phyloP scores from a whole-genome alignment of 208 protist genomes.

The Trypanosoma vivax region DNA sequence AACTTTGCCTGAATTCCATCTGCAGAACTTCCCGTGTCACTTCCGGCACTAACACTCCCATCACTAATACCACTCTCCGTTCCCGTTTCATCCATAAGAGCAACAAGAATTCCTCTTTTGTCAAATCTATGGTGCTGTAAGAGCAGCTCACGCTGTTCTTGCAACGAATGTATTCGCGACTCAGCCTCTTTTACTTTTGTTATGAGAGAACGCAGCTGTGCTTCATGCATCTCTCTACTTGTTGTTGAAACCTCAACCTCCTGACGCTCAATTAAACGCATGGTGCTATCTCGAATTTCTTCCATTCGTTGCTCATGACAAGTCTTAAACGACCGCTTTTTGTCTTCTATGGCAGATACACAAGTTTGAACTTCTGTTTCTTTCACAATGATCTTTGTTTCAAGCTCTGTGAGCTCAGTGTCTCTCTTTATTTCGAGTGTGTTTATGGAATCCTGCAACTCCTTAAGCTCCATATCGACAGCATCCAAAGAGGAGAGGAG shows the following conservation, averaged over 20 bases:
- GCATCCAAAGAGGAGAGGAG: constrained; percentile 38
- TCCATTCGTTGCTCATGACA: constrained; percentile 28
- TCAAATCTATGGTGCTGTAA: constrained; percentile 19
- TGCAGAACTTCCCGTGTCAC: not conserved
- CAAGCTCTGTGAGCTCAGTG: constrained; percentile 42
- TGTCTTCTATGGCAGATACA: constrained; percentile 19
- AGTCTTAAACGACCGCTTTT: constrained; percentile 14
- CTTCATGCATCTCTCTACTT: constrained; percentile 27
- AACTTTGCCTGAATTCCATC: constrained; percentile 15
- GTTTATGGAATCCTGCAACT: constrained; percentile 28
- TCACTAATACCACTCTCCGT: not conserved
- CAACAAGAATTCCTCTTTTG: constrained; percentile 15
- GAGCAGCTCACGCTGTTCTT: constrained; percentile 17
- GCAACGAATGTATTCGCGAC: constrained; percentile 8
- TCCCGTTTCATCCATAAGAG: constrained; percentile 7
- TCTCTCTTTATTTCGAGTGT: constrained; percentile 48
- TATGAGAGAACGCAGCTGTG: constrained; percentile 19
- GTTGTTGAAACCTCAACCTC: constrained; percentile 25
- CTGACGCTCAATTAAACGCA: constrained; percentile 17
- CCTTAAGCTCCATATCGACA: constrained; percentile 39
- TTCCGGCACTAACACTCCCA: not conserved
- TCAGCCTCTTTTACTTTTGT: not conserved
- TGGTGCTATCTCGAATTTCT: constrained; percentile 21
- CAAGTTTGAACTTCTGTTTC: constrained; percentile 32
- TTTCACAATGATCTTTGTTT: constrained; percentile 46